phyloP scores from a whole-genome alignment of 2,329 filamentous ascomycete genomes.

The Metarhizium guizhouense region DNA sequence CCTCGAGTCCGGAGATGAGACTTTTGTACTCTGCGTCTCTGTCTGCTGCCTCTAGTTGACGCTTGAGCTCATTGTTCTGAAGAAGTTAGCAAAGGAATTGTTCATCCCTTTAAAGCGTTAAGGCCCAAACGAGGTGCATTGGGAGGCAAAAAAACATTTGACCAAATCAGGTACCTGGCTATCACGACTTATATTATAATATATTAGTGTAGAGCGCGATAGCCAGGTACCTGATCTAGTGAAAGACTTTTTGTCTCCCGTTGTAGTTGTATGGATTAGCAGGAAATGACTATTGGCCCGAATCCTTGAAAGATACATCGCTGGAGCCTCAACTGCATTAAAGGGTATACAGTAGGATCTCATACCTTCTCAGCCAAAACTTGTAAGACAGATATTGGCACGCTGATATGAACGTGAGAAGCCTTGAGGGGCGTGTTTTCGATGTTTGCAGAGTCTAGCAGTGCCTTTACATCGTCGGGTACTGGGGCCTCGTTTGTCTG shows the following conservation, averaged over 20 bases:
- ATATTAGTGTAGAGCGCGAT: too few species aligned
- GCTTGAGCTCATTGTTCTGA: slow-evolving; percentile 22
- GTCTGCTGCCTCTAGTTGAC: slow-evolving; percentile 15
- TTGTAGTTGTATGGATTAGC: too few species aligned
- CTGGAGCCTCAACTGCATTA: too few species aligned
- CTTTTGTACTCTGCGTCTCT: slow-evolving; percentile 28
- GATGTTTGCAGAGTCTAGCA: slow-evolving; percentile 16
- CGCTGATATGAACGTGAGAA: slow-evolving; percentile 14
- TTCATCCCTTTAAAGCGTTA: too few species aligned
- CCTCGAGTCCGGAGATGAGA: slow-evolving; percentile 34
- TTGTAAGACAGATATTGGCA: slow-evolving; percentile 28
- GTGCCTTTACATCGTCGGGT: slow-evolving; percentile 19
- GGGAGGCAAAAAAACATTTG: too few species aligned
- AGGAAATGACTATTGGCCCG: too few species aligned
- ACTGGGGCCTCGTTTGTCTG: slow-evolving; percentile 22
- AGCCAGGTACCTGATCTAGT: too few species aligned
- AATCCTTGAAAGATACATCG: too few species aligned
- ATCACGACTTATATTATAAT: too few species aligned
- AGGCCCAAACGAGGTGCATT: too few species aligned
- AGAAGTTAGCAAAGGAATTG: not conserved
- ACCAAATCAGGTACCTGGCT: too few species aligned
- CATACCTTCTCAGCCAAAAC: slow-evolving; percentile 29
- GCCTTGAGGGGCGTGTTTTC: slow-evolving; percentile 7
- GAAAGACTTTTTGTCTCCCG: too few species aligned
- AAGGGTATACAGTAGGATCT: not conserved